Evolutionary conservation across 106 monocot species (phyloP).

Genomic region (Dendrobium huoshanense): DNA sequence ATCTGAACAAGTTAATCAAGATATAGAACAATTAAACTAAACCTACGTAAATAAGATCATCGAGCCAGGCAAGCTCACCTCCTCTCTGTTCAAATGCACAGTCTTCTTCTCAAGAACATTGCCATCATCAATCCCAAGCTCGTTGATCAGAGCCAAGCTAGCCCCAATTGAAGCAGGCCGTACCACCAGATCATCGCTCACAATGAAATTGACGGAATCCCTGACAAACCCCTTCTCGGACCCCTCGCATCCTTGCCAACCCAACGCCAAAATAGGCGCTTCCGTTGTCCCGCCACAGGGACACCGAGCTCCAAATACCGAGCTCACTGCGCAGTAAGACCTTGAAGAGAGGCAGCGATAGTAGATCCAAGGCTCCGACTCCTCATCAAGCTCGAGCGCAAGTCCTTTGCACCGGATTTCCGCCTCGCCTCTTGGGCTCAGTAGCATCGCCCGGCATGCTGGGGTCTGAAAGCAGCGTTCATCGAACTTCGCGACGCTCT

Average conservation of each 20-base stretch:
- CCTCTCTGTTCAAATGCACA: slow-evolving; percentile 13
- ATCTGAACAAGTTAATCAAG: too few relatives aligned
- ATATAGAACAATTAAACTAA: too few relatives aligned
- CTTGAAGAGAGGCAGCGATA: not conserved
- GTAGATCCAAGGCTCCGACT: slow-evolving; percentile 1
- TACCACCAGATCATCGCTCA: slow-evolving; percentile 4
- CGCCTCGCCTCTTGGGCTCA: not conserved
- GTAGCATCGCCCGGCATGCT: slow-evolving; percentile 10
- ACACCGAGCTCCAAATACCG: not conserved
- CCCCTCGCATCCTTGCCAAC: not conserved
- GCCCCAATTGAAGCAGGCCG: slow-evolving; percentile 19
- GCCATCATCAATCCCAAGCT: slow-evolving; percentile 19
- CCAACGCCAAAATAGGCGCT: not conserved
- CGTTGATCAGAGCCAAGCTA: slow-evolving; percentile 12
- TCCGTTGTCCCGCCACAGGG: not conserved
- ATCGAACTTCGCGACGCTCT: slow-evolving; percentile 11
- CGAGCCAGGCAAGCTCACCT: slow-evolving; percentile 6
- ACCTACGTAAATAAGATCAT: too few relatives aligned
- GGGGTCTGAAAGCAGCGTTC: not conserved
- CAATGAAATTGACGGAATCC: not conserved
- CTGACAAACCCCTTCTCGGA: not conserved
- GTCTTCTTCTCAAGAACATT: slow-evolving; percentile 20
- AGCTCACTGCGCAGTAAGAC: not conserved
- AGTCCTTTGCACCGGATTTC: not conserved
- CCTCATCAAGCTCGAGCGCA: not conserved